phyloP scores from a whole-genome alignment of 805 yeast genomes.

The Candida stauntonica region DNA sequence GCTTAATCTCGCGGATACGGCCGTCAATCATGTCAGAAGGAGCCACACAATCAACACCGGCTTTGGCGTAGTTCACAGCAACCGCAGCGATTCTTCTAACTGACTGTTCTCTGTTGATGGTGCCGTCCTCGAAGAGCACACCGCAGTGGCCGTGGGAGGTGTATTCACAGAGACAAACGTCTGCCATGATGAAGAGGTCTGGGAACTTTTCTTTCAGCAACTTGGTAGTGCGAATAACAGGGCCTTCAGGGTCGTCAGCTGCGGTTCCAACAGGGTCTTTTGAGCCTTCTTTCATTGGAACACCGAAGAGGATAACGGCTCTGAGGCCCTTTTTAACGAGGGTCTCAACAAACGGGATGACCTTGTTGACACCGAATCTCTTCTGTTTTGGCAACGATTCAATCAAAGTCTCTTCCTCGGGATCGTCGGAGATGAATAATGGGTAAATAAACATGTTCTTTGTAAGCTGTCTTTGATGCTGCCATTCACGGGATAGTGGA shows the following conservation, averaged over 20 bases:
- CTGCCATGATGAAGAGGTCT: constrained; percentile 81
- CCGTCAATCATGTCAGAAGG: constrained; percentile 99
- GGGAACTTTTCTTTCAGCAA: constrained; percentile 66
- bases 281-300: constrained; percentile 66
- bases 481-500: constrained; percentile 89
- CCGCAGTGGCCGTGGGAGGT: constrained; percentile 99
- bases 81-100: constrained; percentile 88
- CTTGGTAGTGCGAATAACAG: constrained; percentile 79
- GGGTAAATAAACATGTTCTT: constrained; percentile 94
- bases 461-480: constrained; percentile 72
- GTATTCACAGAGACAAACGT: constrained; percentile 94
- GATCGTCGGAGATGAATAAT: constrained; percentile 73
- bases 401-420: constrained; percentile 73
- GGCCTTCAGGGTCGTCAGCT: constrained; percentile 96
- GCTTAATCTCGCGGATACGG: constrained; percentile 80
- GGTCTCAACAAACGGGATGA: constrained; percentile 64
- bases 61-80: constrained; percentile 90
- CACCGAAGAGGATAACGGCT: constrained; percentile 90
- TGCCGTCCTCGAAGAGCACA: constrained; percentile 78
- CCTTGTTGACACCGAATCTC: constrained; percentile 77
- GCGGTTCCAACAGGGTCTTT: constrained; percentile 83
- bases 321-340: constrained; percentile 77
- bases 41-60: constrained; percentile 94
- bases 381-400: constrained; percentile 83
- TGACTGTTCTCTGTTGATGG: constrained; percentile 68